Base-by-base conservation (phyloP, 2,329 filamentous ascomycete species). In the Hortaea werneckii region DNA sequence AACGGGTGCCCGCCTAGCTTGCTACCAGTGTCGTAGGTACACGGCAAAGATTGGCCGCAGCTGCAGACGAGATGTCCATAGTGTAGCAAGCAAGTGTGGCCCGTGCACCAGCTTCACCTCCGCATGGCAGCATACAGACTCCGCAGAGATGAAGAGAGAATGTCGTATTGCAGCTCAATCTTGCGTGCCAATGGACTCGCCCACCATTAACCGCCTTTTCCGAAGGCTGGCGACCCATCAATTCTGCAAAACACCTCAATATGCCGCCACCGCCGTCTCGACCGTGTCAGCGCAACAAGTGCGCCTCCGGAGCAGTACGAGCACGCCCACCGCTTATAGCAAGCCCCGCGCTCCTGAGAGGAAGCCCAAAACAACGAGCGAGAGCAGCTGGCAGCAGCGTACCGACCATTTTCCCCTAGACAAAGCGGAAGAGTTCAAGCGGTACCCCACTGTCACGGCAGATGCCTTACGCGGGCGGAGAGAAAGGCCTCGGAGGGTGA, bases 321-420 rank as follows among this genome's bases (percentile, higher is more conserved):
- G 46, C 41, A 20, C 20, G 20, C 32, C 32, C 8, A 39, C 50
- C 50, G 27, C 38, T 43, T 49, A 51, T 38, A 51, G n/a, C 29
- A 40, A 41, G 20, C 50, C 40, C 28, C 48, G 42, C 37, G 37
- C 49, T n/a, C 43, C 35, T 6, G 34, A 43, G 12, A 50, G 53
- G 30, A 49, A 50, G 29, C 49, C 55, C 47, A 72, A 56, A 60
- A 68, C 60, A 29, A 67, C 58, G 41, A 76, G 75, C 55, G 84
- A 85, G 61, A 84, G 78, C 66, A 74, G 81, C 57, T 96, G 92
- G 92, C 86, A 90, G 67, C 89, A 94, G 64, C 76, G 90, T 49
- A 83, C 77, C 28, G 79, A 85, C 51, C 68, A 87, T 13, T 81
- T 92, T 48, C 80, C 85, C 0, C 72, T 76, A 46, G 87, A 98